Evolutionary conservation across 2,329 filamentous ascomycete species (phyloP), one percentile per base, ranked within the genome.

Genomic region (Mollisiaceae sp.): DNA sequence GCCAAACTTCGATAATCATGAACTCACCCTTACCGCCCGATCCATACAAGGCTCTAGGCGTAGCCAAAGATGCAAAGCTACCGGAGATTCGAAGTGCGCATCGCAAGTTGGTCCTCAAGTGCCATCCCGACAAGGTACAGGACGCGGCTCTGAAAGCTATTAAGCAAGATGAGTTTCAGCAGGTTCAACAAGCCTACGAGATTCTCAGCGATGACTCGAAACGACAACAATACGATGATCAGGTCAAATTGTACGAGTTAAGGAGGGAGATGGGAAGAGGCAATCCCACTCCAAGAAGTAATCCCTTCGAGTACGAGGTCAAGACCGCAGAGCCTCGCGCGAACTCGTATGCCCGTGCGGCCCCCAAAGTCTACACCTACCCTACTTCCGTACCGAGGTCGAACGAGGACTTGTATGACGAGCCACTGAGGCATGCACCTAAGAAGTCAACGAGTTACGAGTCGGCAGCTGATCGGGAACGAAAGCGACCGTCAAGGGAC

Each of bases 181-280:
- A 88, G 76, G 92, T 98, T 39, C 94, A 97, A 78, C 88, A 94
- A 73, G 94, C 95, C 59, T 99, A 97, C 79, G 95, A 98, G 79
- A 83, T 95, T 36, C 86, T 99, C 67, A 91, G 88, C 74, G 90
- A 97, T 75, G 91, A 94, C 35, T 83, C 81, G 8, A 87, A 89
- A 75, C 84, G 92, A 66, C 79, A 82, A 65, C 88, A 89, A 71
- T 97, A 97, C 78, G 93, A 98, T 78, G 88, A 93, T 60, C 85
- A 89, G 75, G 82, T 90, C 67, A 87, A 84, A 73, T 78, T 94
- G 68, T 86, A 86, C 59, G 86, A 89, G 75, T 79, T 73, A 85
- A 85, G 75, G 87, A 86, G 77, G 79, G 85, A 77, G 74, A 76
- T 73, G 70, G 70, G 71, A 54, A 68, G 72, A 59, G 81, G 81